Percentiles rank a stretch among this genome's conserved stretches.
These are phyloP conservation scores for Micromonas pusilla DNA, from an alignment of 139 green algal genomes.

Conservation along the genomic window DNA sequence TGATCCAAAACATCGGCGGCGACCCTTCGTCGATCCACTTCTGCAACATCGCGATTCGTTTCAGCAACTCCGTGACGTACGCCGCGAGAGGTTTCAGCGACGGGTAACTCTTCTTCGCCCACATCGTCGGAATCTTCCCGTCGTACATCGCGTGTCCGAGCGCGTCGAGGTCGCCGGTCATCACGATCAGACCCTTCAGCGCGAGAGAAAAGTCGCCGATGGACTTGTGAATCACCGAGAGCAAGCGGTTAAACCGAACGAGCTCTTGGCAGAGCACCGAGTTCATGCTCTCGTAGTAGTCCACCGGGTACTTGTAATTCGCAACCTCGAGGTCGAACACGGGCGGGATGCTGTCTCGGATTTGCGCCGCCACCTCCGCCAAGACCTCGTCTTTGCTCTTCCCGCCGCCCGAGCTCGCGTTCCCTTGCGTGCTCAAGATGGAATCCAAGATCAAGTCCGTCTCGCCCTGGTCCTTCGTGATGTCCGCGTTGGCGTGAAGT, in stretches of 20 bases:
- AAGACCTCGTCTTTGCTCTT: slow-evolving; percentile 52
- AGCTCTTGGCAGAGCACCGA: slow-evolving; percentile 73
- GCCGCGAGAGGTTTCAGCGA: slow-evolving; percentile 61
- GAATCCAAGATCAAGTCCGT: slow-evolving; percentile 53
- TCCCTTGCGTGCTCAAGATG: slow-evolving; percentile 45
- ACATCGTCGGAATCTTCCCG: slow-evolving; percentile 56
- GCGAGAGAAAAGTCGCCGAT: slow-evolving; percentile 41
- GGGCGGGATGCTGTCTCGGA: slow-evolving; percentile 44
- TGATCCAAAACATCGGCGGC: slow-evolving; percentile 66
- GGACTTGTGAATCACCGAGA: slow-evolving; percentile 50
- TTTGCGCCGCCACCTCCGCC: slow-evolving; percentile 51
- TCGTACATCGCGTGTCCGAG: slow-evolving; percentile 39
- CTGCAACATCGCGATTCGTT: slow-evolving; percentile 1
- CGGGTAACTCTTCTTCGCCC: slow-evolving; percentile 62
- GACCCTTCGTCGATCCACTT: slow-evolving; percentile 58
- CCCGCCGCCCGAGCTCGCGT: neutral
- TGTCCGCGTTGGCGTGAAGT: slow-evolving; percentile 71
- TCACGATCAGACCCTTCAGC: slow-evolving; percentile 67
- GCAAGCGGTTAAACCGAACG: slow-evolving; percentile 67
- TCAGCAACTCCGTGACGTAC: slow-evolving; percentile 64
- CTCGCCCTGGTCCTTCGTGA: slow-evolving; percentile 68
- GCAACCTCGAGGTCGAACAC: slow-evolving; percentile 67
- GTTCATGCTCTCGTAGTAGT: slow-evolving; percentile 76
- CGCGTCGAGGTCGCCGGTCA: slow-evolving; percentile 65
- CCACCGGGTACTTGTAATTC: slow-evolving; percentile 62